These are phyloP conservation scores for Hibiscus mutabilis DNA, from an alignment of 345 rosid genomes.

Conservation along the genomic window DNA sequence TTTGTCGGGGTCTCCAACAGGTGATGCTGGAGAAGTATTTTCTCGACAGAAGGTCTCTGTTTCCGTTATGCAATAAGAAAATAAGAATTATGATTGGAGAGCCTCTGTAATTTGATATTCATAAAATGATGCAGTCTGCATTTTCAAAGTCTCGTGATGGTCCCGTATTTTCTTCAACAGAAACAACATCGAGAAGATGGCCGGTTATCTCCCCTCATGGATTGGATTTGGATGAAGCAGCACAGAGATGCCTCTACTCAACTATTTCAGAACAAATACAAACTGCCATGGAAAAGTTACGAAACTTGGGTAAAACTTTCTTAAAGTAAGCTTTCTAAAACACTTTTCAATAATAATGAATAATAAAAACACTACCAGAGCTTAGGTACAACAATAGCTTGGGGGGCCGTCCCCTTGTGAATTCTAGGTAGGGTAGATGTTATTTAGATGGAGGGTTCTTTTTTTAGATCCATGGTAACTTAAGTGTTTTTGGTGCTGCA, in stretches of 20 bases:
- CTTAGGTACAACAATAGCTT: neutral
- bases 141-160: slow-evolving; percentile 37
- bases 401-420: neutral
- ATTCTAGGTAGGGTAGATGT: neutral
- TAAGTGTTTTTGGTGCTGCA: neutral
- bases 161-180: slow-evolving; percentile 7
- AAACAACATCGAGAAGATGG: slow-evolving; percentile 39
- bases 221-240: slow-evolving; percentile 63
- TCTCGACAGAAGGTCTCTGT: slow-evolving; percentile 53
- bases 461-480: neutral
- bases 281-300: slow-evolving; percentile 51
- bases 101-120: slow-evolving; percentile 72
- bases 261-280: slow-evolving; percentile 59
- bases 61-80: slow-evolving; percentile 57
- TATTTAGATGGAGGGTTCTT: neutral
- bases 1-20: slow-evolving; percentile 22
- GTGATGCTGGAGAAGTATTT: slow-evolving; percentile 77
- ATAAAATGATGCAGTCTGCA: slow-evolving; percentile 54
- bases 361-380: neutral
- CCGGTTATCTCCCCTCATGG: slow-evolving; percentile 31
- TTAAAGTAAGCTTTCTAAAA: neutral
- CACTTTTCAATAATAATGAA: neutral
- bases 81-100: slow-evolving; percentile 60
- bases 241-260: slow-evolving; percentile 58
- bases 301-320: slow-evolving; percentile 25